Percentiles rank a stretch among this genome's conserved stretches.
Evolutionary conservation across 78 protist species (phyloP).

Genomic region (Chrysochromulina tobinii): DNA sequence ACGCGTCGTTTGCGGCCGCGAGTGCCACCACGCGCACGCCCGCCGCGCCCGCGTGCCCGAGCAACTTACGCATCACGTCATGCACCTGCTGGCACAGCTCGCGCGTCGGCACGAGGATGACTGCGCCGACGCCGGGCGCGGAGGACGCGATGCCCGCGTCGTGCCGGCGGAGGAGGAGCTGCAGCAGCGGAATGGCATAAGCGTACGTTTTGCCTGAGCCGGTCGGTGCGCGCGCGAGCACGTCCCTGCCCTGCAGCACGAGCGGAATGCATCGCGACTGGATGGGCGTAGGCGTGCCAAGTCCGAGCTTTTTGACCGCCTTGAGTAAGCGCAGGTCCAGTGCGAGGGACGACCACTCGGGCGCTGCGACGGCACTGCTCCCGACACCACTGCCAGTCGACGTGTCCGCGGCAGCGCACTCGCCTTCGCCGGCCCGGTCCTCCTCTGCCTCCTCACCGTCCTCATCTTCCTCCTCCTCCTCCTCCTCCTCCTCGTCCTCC

Average conservation of each 20-base stretch:
- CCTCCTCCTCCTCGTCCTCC: neutral
- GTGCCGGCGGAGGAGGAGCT: constrained; percentile 26
- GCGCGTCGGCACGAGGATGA: constrained; percentile 84
- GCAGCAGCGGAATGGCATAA: constrained; percentile 74
- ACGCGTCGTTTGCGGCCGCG: neutral
- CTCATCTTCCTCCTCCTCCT: neutral
- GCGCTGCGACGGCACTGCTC: too few relatives aligned
- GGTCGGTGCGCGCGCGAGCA: constrained; percentile 77
- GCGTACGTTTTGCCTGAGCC: constrained; percentile 88
- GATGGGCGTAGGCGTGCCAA: constrained; percentile 28
- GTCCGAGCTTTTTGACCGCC: constrained; percentile 14
- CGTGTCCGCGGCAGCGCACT: neutral
- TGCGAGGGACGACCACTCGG: neutral
- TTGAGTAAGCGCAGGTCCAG: constrained; percentile 26
- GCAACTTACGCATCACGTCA: constrained; percentile 39
- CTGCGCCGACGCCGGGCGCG: constrained; percentile 50
- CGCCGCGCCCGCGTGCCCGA: constrained; percentile 32
- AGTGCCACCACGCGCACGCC: neutral
- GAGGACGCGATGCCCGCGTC: neutral
- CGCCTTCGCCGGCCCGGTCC: neutral
- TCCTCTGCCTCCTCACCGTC: neutral
- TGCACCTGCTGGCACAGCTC: constrained; percentile 71
- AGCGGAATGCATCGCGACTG: constrained; percentile 32
- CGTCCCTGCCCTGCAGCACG: constrained; percentile 72
- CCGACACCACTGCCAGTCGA: too few relatives aligned